Base-by-base conservation (phyloP, 768 basidiomycete species). In the Tricholoma bakamatsutake region DNA sequence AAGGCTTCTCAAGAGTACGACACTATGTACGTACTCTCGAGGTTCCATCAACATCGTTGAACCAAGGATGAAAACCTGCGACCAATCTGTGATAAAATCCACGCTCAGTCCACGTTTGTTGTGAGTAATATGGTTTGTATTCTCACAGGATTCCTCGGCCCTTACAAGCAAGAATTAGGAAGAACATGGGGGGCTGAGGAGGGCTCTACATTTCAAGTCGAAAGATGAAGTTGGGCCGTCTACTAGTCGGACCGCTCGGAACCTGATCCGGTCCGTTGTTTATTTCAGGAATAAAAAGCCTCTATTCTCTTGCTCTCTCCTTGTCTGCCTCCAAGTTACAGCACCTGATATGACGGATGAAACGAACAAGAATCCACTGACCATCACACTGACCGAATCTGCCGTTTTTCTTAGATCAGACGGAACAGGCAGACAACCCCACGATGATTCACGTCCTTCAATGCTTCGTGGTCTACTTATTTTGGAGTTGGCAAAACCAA, bases 331-430 rank as follows among this genome's bases (percentile, higher is more conserved):
- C 13, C 34, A 6, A 13, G 9, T 35, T 4, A 39, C 37, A 15
- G 12, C 37, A 24, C 21, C 21, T 24, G 21, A 24, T 12, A 62
- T 61, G 61, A 50, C 53, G 4, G 64, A 65, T 18, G 63, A 60
- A 33, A 55, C 52, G 9, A 69, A 65, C 57, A 79, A 75, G 54
- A 80, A 73, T 62, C 67, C 76, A 13, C 71, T 84, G 10, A 70
- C 73, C 15, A 82, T 91, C 58, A 76, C 78, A 21, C 76, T 92
- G 52, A 84, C 85, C 4, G 89, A 92, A 64, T 81, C 87, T 3
- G 87, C 87, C 50, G 81, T 90, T 52, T 85, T 87, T 66, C 77
- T 92, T 42, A 76, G 81, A 50, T 70, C 76, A 49, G 79, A 81
- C 62, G 73, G 71, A 18, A 61, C 66, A 39, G 67, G 72, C 8